Evolutionary conservation across 345 rosid species (phyloP).

Genomic region (Luvunga scandens): DNA sequence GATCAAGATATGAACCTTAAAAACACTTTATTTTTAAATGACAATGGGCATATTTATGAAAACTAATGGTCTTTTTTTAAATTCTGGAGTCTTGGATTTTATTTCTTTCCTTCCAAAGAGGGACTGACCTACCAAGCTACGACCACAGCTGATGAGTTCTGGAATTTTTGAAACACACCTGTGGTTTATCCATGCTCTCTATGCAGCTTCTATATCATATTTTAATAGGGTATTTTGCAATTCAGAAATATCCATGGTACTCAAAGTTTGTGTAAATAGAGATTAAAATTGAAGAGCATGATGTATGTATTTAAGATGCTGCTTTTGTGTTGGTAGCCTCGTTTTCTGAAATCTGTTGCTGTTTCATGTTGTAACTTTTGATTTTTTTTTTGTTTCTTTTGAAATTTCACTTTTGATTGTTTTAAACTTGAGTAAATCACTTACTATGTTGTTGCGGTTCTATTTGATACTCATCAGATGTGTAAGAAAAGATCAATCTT

Average conservation of each 20-base stretch:
- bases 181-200: not conserved
- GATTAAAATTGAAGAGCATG: not conserved
- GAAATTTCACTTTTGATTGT: not conserved
- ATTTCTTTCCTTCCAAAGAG: not conserved
- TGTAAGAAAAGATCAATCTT: slow-evolving; percentile 81
- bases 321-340: not conserved
- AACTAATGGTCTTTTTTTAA: too few species aligned
- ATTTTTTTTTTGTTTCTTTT: not conserved
- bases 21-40: not conserved
- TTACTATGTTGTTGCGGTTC: not conserved
- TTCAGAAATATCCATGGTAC: not conserved
- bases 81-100: not conserved
- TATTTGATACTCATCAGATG: slow-evolving; percentile 49
- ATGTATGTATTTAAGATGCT: not conserved
- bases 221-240: not conserved
- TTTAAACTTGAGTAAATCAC: slow-evolving; percentile 1
- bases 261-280: not conserved
- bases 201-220: not conserved
- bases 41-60: not conserved
- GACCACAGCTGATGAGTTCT: not conserved
- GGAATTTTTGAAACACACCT: not conserved
- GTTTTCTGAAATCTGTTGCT: not conserved
- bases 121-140: not conserved
- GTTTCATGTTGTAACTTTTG: not conserved
- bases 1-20: not conserved